A percentile compares a stretch with the other conserved stretches of the same genome.
Evolutionary conservation across 2,329 filamentous ascomycete species (phyloP).

Genomic region (Fusarium verticillioides): DNA sequence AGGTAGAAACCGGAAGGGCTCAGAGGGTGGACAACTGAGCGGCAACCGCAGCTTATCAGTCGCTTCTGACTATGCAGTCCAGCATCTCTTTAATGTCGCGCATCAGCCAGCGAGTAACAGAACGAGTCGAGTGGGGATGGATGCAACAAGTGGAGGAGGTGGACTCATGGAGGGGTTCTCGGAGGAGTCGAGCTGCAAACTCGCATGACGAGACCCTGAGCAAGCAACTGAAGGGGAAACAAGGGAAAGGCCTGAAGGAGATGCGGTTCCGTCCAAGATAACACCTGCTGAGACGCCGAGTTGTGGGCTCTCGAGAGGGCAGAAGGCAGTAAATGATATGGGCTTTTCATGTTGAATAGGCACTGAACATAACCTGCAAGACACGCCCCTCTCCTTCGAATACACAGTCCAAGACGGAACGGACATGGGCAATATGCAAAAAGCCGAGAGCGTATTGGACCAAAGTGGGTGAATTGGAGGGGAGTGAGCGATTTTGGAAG

Average conservation of each 20-base stretch:
- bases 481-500: conserved; percentile 39
- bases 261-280: conserved; percentile 21
- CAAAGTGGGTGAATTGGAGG: conserved; percentile 18
- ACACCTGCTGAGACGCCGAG: conserved; percentile 8
- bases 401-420: background rate
- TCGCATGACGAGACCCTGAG: conserved; percentile 31
- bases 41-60: conserved; percentile 47
- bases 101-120: conserved; percentile 39
- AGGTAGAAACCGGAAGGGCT: conserved; percentile 40
- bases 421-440: conserved; percentile 27
- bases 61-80: conserved; percentile 38
- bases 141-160: conserved; percentile 41
- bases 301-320: conserved; percentile 2
- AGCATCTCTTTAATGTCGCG: conserved; percentile 42
- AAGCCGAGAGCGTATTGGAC: conserved; percentile 31
- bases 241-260: conserved; percentile 8
- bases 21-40: conserved; percentile 40
- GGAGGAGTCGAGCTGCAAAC: conserved; percentile 38
- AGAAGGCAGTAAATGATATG: conserved; percentile 16
- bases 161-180: conserved; percentile 41
- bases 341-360: conserved; percentile 21
- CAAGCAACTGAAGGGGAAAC: background rate
- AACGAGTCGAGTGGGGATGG: conserved; percentile 37
- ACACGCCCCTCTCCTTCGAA: conserved; percentile 28
- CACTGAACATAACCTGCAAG: background rate